Evolutionary conservation across 1,284 basidiomycete species (phyloP), one percentile per base, ranked within the genome.

Genomic region (Microbotryum scabiosae): DNA sequence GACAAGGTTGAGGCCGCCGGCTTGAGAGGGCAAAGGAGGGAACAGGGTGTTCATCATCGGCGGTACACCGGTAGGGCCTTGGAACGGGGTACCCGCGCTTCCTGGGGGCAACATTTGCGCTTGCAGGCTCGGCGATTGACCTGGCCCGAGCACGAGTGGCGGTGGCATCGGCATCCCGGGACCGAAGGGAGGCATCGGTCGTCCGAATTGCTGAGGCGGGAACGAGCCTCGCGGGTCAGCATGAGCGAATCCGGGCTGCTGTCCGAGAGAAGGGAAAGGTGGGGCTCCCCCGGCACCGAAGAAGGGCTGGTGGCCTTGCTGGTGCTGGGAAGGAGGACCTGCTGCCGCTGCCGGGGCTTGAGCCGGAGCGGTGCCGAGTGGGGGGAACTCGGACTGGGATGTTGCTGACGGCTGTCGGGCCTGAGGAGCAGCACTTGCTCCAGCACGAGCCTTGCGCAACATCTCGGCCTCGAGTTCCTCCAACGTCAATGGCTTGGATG

Each of bases 381-480:
- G 36, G 36, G 36, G 36, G 1, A 41, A 18, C 36, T 41, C 14
- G 36, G 36, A 41, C 36, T 41, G 36, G 16, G 36, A 12, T 12
- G 36, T 12, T 18, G 36, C 36, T 10, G 36, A 41, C 16, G 36
- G 48, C 26, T 30, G 49, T 9, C 23, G 54, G 8, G 30, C 56
- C 58, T 50, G 58, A 5, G 21, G 41, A 12, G 54, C 36, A 41
- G 12, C 16, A 25, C 23, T 41, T 7, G 32, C 25, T 21, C 47
- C 30, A 25, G 54, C 3, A 30, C 16, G 8, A 26, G 48, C 20
- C 51, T 23, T 51, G 46, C 60, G 50, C 18, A 76, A 70, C 86
- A 94, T 89, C 75, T 97, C 90, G 4, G 88, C 86, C 74, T 98
- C 94, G 64, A 97, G 89, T 74, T 97, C 91, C 67, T 92, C 88